A percentile compares a stretch with the other conserved stretches of the same genome.
These are phyloP conservation scores for Kockiozyma suomiensis DNA, from an alignment of 805 yeast genomes.

Conservation along the genomic window DNA sequence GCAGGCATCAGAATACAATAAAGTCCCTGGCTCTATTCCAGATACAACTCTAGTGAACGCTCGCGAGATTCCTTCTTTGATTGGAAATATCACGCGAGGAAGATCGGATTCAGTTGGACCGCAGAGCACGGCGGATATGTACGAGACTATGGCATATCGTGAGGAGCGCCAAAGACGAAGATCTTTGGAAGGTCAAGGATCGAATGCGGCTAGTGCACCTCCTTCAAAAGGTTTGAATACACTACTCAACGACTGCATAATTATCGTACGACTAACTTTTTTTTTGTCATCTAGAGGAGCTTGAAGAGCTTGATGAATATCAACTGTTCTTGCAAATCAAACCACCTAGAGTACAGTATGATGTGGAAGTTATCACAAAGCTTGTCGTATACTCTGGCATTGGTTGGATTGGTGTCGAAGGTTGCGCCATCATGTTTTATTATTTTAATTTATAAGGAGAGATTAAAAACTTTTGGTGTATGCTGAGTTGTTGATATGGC, in stretches of 20 bases:
- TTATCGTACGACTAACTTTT: not conserved
- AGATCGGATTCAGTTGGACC: slow-evolving; percentile 48
- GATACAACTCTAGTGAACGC: slow-evolving; percentile 43
- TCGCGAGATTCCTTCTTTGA: slow-evolving; percentile 39
- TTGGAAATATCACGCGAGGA: slow-evolving; percentile 37
- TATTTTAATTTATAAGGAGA: not conserved
- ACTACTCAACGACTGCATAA: not conserved
- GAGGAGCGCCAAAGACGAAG: slow-evolving; percentile 36
- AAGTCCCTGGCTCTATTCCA: slow-evolving; percentile 42
- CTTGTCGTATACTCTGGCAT: slow-evolving; percentile 82
- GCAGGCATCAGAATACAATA: slow-evolving; percentile 44
- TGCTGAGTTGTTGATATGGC: not conserved
- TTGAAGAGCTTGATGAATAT: slow-evolving; percentile 29
- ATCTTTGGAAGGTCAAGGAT: slow-evolving; percentile 16
- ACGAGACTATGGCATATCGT: slow-evolving; percentile 44
- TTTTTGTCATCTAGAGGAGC: not conserved
- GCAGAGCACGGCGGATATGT: slow-evolving; percentile 48
- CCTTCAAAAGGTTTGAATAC: slow-evolving; percentile 3
- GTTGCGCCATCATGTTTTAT: slow-evolving; percentile 10
- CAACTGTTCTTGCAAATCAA: slow-evolving; percentile 37
- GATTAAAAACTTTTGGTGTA: not conserved
- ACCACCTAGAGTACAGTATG: slow-evolving; percentile 55
- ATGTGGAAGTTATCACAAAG: slow-evolving; percentile 75
- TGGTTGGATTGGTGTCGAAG: slow-evolving; percentile 51
- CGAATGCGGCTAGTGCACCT: not conserved